phyloP scores from a whole-genome alignment of 2,329 filamentous ascomycete genomes.

The Chrysoporthe austroafricana region DNA sequence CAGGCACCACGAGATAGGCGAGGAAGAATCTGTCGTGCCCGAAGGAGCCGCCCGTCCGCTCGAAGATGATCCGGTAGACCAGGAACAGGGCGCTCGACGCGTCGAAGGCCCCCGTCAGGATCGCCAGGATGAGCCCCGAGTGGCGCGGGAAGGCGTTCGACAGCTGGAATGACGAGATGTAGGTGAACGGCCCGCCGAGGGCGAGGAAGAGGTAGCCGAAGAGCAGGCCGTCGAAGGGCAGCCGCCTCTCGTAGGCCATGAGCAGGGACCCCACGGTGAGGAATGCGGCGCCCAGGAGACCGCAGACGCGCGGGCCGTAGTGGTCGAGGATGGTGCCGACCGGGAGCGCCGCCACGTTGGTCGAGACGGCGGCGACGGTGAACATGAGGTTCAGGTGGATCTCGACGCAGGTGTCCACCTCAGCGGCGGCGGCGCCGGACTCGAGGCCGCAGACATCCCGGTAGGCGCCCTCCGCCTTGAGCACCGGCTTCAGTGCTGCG shows the following conservation, averaged over 20 bases:
- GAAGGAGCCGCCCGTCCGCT: constrained; percentile 54
- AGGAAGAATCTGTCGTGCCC: constrained; percentile 73
- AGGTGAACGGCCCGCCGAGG: constrained; percentile 79
- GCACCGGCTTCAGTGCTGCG: constrained; percentile 80
- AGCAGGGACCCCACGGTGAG: constrained; percentile 71
- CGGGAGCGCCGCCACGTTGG: constrained; percentile 84
- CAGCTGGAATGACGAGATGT: constrained; percentile 82
- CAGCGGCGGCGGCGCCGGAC: constrained; percentile 28
- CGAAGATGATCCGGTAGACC: constrained; percentile 72
- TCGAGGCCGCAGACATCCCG: constrained; percentile 57
- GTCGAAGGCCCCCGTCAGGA: constrained; percentile 82
- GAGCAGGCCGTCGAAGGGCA: constrained; percentile 76
- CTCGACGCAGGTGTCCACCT: constrained; percentile 52
- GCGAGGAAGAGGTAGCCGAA: constrained; percentile 76
- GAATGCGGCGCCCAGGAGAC: constrained; percentile 70
- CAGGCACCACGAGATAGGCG: constrained; percentile 71
- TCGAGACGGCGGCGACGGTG: constrained; percentile 83
- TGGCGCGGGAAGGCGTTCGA: constrained; percentile 80
- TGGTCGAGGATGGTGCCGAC: constrained; percentile 84
- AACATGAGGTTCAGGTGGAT: constrained; percentile 87
- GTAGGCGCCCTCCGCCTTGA: constrained; percentile 76
- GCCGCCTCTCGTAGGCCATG: constrained; percentile 67
- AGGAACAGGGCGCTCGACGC: constrained; percentile 80
- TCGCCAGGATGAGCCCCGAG: constrained; percentile 78
- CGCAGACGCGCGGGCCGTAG: constrained; percentile 77